Conservation (phyloP, 2,329 filamentous ascomycete species). For the Pestalotiopsis sp. region DNA sequence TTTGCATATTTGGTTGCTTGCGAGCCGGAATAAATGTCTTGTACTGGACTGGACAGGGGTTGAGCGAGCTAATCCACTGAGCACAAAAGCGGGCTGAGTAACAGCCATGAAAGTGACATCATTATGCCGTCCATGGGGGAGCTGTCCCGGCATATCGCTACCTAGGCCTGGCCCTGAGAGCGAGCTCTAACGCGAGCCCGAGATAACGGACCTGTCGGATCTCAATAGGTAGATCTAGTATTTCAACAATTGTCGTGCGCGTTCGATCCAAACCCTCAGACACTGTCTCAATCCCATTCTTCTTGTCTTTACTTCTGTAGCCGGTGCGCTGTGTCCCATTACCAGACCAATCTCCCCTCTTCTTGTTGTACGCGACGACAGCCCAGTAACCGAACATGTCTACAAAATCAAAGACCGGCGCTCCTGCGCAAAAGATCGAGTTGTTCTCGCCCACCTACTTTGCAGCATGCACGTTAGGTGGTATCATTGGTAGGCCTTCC, state of each 20-base stretch:
- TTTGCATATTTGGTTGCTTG: no score
- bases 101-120: conserved; percentile 5
- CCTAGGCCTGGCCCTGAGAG: not conserved
- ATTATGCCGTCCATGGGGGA: not conserved
- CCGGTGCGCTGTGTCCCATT: not conserved
- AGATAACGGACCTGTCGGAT: conserved; percentile 12
- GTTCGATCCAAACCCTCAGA: not conserved
- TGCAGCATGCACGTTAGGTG: conserved; percentile 16
- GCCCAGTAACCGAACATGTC: conserved; percentile 6
- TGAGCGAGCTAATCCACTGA: no score
- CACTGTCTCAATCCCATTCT: not conserved
- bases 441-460: conserved; percentile 17
- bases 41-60: no score
- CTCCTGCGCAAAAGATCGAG: conserved; percentile 13
- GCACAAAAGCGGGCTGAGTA: conserved; percentile 2
- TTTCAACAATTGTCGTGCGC: not conserved
- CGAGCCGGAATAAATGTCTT: no score
- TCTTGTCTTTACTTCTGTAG: not conserved
- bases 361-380: not conserved
- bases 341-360: not conserved
- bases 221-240: not conserved
- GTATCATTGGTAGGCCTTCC: conserved; percentile 15
- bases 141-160: not conserved
- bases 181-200: conserved; percentile 7
- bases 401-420: not conserved